Base-by-base conservation (phyloP, 2,329 filamentous ascomycete genomes). In the Pseudovirgaria hyperparasitica region DNA sequence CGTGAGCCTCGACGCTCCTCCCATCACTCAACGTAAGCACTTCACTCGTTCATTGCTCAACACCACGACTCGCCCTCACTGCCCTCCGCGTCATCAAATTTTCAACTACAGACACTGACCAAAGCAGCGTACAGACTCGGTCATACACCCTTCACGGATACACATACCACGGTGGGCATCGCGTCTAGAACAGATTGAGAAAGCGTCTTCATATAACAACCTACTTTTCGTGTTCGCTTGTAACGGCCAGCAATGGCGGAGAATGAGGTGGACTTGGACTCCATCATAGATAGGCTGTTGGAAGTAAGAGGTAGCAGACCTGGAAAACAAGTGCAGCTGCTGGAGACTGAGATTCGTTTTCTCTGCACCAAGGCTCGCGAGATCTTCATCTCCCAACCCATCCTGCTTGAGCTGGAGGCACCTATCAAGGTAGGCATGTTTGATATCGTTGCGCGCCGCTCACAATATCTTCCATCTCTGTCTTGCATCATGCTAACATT, bases 301-400 rank as follows among this genome's bases (percentile, higher is more conserved):
- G 90, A 98, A 65, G 90, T 96, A 55, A 80, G 90, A 63, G 90
- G 87, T 56, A 94, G 86, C 70, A 78, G 90, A 53, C 90, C 90
- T 32, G 90, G 90, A 49, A 98, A 98, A 69, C 90, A 96, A 64
- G 90, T 98, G 30, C 87, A 96, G 65, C 73, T 98, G 43, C 69
- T 93, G 41, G 90, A 98, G 62, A 76, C 82, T 35, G 90, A 96
- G 65, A 98, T 98, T 46, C 80, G 87, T 54, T 93, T 76, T 62
- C 74, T 98, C 41, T 98, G 90, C 73, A 94, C 87, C 56, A 96
- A 96, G 68, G 86, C 87, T 38, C 80, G 90, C 42, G 90, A 98
- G 67, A 96, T 98, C 50, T 96, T 98, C 69, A 96, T 98, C 60
- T 94, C 86, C 37, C 90, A 98, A 67, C 90, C 90, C 41, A 96